These are phyloP conservation scores for Rubroboletus pulcherrimus DNA, from an alignment of 768 basidiomycete genomes.

Conservation along the genomic window DNA sequence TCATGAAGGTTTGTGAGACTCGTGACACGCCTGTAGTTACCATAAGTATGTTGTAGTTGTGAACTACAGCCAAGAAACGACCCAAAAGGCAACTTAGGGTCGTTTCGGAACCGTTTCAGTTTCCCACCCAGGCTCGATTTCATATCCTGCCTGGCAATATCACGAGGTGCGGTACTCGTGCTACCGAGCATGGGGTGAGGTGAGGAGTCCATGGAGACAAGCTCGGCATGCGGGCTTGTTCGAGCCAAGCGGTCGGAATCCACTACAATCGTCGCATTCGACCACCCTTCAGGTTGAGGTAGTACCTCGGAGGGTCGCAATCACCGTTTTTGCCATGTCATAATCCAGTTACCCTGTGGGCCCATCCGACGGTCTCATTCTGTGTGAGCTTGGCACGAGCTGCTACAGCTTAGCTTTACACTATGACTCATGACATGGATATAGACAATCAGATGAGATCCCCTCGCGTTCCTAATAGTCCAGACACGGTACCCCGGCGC, in stretches of 20 bases:
- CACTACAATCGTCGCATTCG: too few species aligned
- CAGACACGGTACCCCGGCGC: not conserved
- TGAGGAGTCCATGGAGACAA: too few species aligned
- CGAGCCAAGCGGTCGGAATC: too few species aligned
- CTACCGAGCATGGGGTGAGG: not conserved
- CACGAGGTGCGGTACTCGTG: not conserved
- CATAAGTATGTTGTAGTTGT: not conserved
- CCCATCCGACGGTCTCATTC: not conserved
- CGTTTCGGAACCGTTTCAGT: not conserved
- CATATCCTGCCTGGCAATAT: not conserved
- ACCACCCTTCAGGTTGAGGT: too few species aligned
- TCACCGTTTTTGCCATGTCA: not conserved
- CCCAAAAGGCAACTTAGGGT: not conserved
- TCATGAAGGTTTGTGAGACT: not conserved
- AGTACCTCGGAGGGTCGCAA: too few species aligned
- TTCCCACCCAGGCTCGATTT: not conserved
- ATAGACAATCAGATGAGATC: not conserved
- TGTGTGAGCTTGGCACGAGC: not conserved
- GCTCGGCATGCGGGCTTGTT: too few species aligned
- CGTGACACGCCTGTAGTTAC: not conserved
- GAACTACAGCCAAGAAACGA: not conserved
- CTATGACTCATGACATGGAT: not conserved
- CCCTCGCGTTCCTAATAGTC: not conserved
- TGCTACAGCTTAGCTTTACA: not conserved
- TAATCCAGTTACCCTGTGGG: not conserved